Base-by-base conservation (phyloP, 2,329 filamentous ascomycete species). In the Cordyceps pruinosa region DNA sequence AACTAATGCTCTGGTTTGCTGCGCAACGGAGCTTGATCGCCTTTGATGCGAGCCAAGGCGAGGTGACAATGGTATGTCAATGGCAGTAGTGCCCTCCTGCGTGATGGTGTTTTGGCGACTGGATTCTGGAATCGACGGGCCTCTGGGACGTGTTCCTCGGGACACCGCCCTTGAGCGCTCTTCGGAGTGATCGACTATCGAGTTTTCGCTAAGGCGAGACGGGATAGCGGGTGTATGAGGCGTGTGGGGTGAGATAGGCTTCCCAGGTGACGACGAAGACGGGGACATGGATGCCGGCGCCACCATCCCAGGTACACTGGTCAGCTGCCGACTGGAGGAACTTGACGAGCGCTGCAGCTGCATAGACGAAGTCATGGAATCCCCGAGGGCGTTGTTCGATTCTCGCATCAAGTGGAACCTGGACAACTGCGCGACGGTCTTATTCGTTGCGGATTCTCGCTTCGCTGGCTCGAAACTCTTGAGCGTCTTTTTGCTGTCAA, bases 191-290 rank as follows among this genome's bases (percentile, higher is more conserved):
- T 73, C 70, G 37, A 72, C 71, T 32, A 94, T 90, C 52, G 89
- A 94, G 66, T 95, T 92, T 61, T 94, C 90, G 67, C 90, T 96
- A 23, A 99, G 76, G n/a, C 94, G 83, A 8, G 92, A 97, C 21
- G 93, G 93, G 28, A 97, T 90, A 12, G 92, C 91, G 4, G 94
- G 94, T 0, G 91, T 96, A 66, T 97, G 92, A 1, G 92, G 90
- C 0, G 90, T 96, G 67, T 93, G 90, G 10, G 89, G 91, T 3
- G 90, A 96, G 19, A 95, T 82, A 0, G 91, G 90, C 66, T 96
- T 96, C 57, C 88, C 90, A 1, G 92, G 92, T 10, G 92, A 97
- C 1, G 91, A 97, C 1, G 91, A 93, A 1, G 90, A 93, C 12
- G 87, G 86, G 4, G 92, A 97, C 62, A 90, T 78, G 0, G 89